Percentiles rank a stretch among this genome's conserved stretches.
phyloP scores from a whole-genome alignment of 2,329 filamentous ascomycete genomes.

The Trichoderma breve region DNA sequence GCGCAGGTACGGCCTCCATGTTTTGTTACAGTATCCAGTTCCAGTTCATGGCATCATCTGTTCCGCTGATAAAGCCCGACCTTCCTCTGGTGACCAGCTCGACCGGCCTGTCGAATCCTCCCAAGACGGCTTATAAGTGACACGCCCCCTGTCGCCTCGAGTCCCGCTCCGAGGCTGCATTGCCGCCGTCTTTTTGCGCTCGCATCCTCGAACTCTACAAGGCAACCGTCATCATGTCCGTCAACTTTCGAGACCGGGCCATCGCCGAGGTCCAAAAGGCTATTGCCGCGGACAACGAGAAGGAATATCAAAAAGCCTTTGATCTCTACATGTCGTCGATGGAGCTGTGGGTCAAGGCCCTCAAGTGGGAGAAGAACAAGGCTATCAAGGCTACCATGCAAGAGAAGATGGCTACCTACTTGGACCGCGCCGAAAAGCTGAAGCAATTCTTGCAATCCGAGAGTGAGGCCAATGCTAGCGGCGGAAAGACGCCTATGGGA shows the following conservation, averaged over 20 bases:
- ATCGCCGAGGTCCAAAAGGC: constrained; percentile 97
- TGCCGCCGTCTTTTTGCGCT: not conserved
- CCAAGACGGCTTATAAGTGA: not conserved
- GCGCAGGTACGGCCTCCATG: constrained; percentile 10
- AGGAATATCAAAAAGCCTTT: constrained; percentile 96
- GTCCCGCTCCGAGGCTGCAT: not conserved
- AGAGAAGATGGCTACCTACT: constrained; percentile 91
- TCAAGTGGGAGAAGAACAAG: constrained; percentile 99
- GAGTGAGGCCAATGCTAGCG: constrained; percentile 65
- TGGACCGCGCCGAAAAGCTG: constrained; percentile 97
- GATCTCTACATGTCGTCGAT: constrained; percentile 93
- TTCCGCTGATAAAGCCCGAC: not conserved
- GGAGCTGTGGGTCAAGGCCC: constrained; percentile 96
- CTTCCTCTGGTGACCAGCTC: not conserved
- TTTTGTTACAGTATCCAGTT: not conserved
- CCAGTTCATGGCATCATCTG: not conserved
- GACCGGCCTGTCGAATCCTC: not conserved
- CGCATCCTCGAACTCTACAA: not conserved
- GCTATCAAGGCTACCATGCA: constrained; percentile 97
- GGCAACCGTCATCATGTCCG: constrained; percentile 67
- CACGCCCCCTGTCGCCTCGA: not conserved
- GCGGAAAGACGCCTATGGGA: constrained; percentile 62
- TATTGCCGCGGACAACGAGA: constrained; percentile 92
- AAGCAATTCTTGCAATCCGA: constrained; percentile 85
- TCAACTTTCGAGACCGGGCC: constrained; percentile 93